Percentiles rank a stretch among this genome's conserved stretches.
Conservation (phyloP, 345 rosid genomes). For the Turnera subulata region DNA sequence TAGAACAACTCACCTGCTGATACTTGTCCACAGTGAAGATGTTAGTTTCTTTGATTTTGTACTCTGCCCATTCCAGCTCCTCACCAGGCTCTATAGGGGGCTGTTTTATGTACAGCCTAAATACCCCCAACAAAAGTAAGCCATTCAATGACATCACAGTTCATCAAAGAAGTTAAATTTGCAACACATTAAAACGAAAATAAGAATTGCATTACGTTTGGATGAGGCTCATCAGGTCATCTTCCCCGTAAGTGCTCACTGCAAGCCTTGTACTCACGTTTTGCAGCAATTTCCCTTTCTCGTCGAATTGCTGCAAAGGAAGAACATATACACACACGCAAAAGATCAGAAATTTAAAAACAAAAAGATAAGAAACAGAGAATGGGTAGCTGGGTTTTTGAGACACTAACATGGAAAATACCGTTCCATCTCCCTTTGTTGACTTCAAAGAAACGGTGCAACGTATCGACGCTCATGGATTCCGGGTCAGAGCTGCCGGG, state of each 20-base stretch:
- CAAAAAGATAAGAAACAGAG: neutral
- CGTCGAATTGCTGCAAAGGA: constrained; percentile 79
- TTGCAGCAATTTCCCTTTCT: constrained; percentile 58
- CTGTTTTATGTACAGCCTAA: constrained; percentile 82
- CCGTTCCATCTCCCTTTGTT: constrained; percentile 84
- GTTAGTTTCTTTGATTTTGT: constrained; percentile 86
- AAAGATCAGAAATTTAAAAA: neutral
- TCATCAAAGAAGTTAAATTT: neutral
- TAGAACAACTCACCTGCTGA: constrained; percentile 64
- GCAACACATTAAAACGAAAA: neutral
- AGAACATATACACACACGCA: no score
- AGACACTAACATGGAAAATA: constrained; percentile 54
- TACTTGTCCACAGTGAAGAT: constrained; percentile 90
- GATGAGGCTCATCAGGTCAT: constrained; percentile 75
- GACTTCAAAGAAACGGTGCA: constrained; percentile 60
- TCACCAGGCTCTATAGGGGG: constrained; percentile 51
- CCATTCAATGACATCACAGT: neutral
- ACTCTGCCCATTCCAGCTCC: constrained; percentile 83
- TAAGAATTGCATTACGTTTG: constrained; percentile 62
- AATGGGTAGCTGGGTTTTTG: no score
- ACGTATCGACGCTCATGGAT: constrained; percentile 64
- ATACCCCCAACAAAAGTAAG: constrained; percentile 8
- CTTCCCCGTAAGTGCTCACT: constrained; percentile 79
- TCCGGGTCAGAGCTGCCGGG: constrained; percentile 33
- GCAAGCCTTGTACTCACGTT: constrained; percentile 67